Conservation (phyloP, 768 basidiomycete species). For the Boletus eberwhitei region DNA sequence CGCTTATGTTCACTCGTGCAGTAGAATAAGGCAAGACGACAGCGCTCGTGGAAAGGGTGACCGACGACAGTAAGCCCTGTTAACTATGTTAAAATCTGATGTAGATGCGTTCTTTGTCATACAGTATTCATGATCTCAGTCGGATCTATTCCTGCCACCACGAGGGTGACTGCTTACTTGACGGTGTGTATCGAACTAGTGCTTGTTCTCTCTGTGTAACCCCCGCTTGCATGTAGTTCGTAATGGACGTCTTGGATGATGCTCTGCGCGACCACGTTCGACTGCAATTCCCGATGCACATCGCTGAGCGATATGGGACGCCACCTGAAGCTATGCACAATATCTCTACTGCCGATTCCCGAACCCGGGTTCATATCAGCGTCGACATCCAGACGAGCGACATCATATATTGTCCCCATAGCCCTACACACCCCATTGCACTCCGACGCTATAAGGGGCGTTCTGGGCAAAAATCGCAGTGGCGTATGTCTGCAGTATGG, state of each 20-base stretch:
- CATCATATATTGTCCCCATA: slow-evolving; percentile 36
- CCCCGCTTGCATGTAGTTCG: slow-evolving; percentile 35
- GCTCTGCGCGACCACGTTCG: slow-evolving; percentile 47
- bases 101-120: background rate
- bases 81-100: background rate
- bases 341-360: slow-evolving; percentile 26
- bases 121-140: slow-evolving; percentile 58
- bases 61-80: slow-evolving; percentile 46
- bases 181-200: slow-evolving; percentile 34
- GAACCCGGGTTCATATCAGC: slow-evolving; percentile 39
- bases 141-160: slow-evolving; percentile 45
- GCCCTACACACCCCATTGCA: slow-evolving; percentile 44
- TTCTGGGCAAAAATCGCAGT: slow-evolving; percentile 34
- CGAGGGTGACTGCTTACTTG: slow-evolving; percentile 39
- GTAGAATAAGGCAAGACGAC: slow-evolving; percentile 38
- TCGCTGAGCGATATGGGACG: slow-evolving; percentile 53
- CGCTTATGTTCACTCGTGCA: slow-evolving; percentile 39
- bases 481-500: slow-evolving; percentile 39
- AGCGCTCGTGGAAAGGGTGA: slow-evolving; percentile 47
- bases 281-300: slow-evolving; percentile 49
- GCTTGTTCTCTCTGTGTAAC: background rate
- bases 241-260: slow-evolving; percentile 52
- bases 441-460: slow-evolving; percentile 35
- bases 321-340: slow-evolving; percentile 37
- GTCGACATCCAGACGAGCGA: slow-evolving; percentile 51